phyloP scores from a whole-genome alignment of 2,329 filamentous ascomycete genomes.

The Teratosphaeria epicoccoides region DNA sequence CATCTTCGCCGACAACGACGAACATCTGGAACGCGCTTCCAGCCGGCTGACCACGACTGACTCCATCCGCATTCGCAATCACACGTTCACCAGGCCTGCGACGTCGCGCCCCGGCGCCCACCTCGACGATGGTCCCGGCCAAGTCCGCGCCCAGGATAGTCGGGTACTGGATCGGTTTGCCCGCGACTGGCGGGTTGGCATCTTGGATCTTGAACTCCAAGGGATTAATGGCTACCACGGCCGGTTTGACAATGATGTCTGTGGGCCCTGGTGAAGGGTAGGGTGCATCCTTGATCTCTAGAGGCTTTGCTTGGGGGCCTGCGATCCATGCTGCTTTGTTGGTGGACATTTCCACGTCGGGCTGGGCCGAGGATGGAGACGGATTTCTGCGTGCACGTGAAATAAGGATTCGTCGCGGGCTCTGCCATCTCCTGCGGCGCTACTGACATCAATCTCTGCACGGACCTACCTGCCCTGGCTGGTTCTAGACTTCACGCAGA shows the following conservation, averaged over 20 bases:
- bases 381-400: no score
- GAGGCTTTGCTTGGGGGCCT: neutral
- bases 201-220: slow-evolving; percentile 28
- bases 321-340: slow-evolving; percentile 1
- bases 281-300: slow-evolving; percentile 1
- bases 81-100: slow-evolving; percentile 3
- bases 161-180: slow-evolving; percentile 13
- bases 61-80: neutral
- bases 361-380: no score
- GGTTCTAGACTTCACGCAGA: no score
- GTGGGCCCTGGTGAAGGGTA: neutral
- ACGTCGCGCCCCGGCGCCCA: neutral
- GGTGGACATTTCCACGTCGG: neutral
- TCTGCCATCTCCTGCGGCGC: no score
- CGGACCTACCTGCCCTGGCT: no score
- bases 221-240: slow-evolving; percentile 31
- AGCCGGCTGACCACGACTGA: neutral
- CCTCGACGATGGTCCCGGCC: slow-evolving; percentile 4
- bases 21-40: slow-evolving; percentile 1
- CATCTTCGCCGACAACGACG: neutral
- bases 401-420: no score
- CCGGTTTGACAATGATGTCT: slow-evolving; percentile 5
- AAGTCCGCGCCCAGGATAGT: slow-evolving; percentile 4
- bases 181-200: slow-evolving; percentile 1
- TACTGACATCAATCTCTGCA: no score